Percentiles rank a stretch among this genome's conserved stretches.
Evolutionary conservation across 495 filamentous ascomycete genomes (phyloP).

Genomic region (Penicillium subrubescens): DNA sequence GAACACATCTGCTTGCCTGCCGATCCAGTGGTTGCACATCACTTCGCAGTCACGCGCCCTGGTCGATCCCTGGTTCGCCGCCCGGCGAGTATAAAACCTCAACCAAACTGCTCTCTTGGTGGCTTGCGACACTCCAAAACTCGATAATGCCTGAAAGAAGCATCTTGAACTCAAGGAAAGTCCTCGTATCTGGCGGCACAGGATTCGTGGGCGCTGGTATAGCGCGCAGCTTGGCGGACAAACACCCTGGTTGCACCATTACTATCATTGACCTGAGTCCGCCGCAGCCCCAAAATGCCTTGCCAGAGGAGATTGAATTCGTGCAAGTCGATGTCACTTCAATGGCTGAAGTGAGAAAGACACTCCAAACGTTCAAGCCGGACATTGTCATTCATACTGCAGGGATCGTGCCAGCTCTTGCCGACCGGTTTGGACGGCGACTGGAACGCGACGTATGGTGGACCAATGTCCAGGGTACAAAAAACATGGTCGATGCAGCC

Average conservation of each 20-base stretch:
- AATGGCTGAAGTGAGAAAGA: constrained; percentile 28
- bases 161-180: constrained; percentile 22
- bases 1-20: not conserved
- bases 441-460: constrained; percentile 40
- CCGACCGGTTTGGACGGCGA: constrained; percentile 43
- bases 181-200: constrained; percentile 58
- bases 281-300: constrained; percentile 33
- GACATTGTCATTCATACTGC: constrained; percentile 51
- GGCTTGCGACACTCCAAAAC: not conserved
- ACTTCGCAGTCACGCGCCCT: constrained; percentile 13
- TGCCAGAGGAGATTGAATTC: constrained; percentile 34
- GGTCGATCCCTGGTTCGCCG: constrained; percentile 3
- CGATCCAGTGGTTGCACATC: not conserved
- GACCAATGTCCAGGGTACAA: constrained; percentile 61
- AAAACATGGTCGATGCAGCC: constrained; percentile 56
- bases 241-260: constrained; percentile 45
- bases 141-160: not conserved
- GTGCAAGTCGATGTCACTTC: constrained; percentile 44
- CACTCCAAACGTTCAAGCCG: constrained; percentile 36
- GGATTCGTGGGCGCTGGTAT: constrained; percentile 53
- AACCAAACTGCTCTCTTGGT: not conserved
- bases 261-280: constrained; percentile 45
- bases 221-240: constrained; percentile 43
- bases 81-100: not conserved
- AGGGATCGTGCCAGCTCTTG: constrained; percentile 45